Conservation (phyloP, 2,329 filamentous ascomycete species). For the Cladorrhinum sp. region DNA sequence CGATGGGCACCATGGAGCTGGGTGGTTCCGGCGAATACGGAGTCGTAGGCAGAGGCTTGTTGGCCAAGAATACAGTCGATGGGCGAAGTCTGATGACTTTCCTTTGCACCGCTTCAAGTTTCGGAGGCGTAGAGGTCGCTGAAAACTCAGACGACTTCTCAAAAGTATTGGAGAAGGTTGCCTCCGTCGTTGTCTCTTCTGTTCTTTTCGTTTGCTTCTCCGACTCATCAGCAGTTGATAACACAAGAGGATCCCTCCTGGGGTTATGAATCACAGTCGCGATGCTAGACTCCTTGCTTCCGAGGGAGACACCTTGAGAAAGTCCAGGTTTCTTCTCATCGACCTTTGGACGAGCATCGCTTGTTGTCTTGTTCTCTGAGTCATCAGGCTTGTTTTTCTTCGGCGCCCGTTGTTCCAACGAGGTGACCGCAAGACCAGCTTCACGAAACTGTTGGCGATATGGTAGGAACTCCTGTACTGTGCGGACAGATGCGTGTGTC, state of each 20-base stretch:
- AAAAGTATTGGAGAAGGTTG: background rate
- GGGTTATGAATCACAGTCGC: slow-evolving; percentile 16
- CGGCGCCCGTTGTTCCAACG: slow-evolving; percentile 40
- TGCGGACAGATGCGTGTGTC: slow-evolving; percentile 46
- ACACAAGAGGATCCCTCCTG: slow-evolving; percentile 3
- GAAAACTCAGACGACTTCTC: background rate
- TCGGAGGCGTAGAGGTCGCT: background rate
- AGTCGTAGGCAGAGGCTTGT: slow-evolving; percentile 16
- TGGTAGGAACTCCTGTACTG: slow-evolving; percentile 51
- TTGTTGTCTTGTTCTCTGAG: background rate
- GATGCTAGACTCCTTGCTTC: slow-evolving; percentile 14
- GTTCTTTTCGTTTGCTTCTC: slow-evolving; percentile 1
- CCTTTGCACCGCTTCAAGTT: background rate
- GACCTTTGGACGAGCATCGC: slow-evolving; percentile 7
- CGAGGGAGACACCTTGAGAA: background rate
- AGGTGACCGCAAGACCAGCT: slow-evolving; percentile 56
- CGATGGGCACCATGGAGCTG: background rate
- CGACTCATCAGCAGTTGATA: slow-evolving; percentile 9
- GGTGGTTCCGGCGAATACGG: background rate
- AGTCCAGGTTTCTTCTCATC: slow-evolving; percentile 8
- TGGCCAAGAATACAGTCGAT: slow-evolving; percentile 9
- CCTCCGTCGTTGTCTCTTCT: background rate
- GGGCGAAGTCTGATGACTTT: slow-evolving; percentile 5
- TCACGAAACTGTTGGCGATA: slow-evolving; percentile 52
- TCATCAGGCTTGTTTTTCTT: background rate